Base-by-base conservation (phyloP, 495 filamentous ascomycete genomes). In the Poronia punctata region DNA sequence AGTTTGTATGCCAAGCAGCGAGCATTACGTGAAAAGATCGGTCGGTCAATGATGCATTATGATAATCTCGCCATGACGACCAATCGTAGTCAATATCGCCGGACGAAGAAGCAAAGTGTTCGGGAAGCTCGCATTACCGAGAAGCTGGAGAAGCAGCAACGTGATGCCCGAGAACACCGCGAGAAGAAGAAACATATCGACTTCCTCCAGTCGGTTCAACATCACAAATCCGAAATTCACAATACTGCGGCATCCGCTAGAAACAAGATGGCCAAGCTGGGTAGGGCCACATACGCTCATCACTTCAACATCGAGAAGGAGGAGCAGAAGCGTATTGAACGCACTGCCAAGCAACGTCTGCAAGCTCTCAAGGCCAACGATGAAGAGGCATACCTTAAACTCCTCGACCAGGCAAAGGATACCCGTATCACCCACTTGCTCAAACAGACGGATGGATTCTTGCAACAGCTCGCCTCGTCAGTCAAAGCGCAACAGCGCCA, bases 291-390 rank as follows among this genome's bases (percentile, higher is more conserved):
- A 86, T 65, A 85, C 22, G 57, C 72, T 28, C 88, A 94, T 24
- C 92, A 98, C 54, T 84, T 89, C 65, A 82, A 88, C 61, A 96
- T 97, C 62, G 92, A 97, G 64, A 95, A 95, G 60, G 92, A 98
- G 68, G 92, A 98, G 68, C 90, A 96, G 72, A 94, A 92, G 65
- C 82, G 92, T 46, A 80, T 97, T 49, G 92, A 98, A 63, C 76
- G 93, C 40, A 98, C 89, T 10, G 92, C 92, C 21, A 97, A 96
- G 68, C 92, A 97, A 65, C 93, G 92, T 96, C 85, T 98, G 27
- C 88, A 95, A 64, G 93, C 93, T 21, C 70, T 98, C 64, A 97
- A 94, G 67, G 88, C 90, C 50, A 94, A 98, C 78, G 90, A 98
- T 63, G 92, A 98, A 71, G 92, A 95, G 61, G 93, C 92, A 0